Conservation (phyloP, 495 filamentous ascomycete genomes). For the Tuber umbilicatum region DNA sequence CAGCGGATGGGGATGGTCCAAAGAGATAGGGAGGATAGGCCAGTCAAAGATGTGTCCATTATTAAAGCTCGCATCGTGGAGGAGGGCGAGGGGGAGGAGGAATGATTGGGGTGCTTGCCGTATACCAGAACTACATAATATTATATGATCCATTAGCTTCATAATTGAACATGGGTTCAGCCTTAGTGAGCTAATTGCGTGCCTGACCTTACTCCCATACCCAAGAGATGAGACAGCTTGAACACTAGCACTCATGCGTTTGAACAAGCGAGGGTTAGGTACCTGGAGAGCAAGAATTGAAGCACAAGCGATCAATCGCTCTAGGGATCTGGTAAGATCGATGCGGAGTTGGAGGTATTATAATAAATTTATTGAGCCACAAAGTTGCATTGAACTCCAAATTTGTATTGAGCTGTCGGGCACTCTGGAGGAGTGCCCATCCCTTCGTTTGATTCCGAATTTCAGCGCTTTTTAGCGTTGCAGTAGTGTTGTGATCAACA, state of each 20-base stretch:
- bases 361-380: no score
- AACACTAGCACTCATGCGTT: neutral
- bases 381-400: no score
- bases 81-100: constrained; percentile 49
- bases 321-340: neutral
- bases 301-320: neutral
- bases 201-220: neutral
- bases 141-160: neutral
- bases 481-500: no score
- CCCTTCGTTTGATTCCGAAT: no score
- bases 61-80: constrained; percentile 61
- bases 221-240: neutral
- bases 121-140: neutral
- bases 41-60: constrained; percentile 77
- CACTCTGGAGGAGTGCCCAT: no score
- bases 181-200: neutral
- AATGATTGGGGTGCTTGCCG: neutral
- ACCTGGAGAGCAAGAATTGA: neutral
- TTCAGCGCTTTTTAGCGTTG: no score
- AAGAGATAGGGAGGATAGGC: constrained; percentile 72
- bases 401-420: no score
- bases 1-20: constrained; percentile 87
- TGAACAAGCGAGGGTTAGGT: neutral
- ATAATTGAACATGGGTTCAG: neutral
- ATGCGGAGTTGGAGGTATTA: neutral